These are phyloP conservation scores for Xylariaceae sp. DNA, from an alignment of 2,329 filamentous ascomycete genomes.

Conservation along the genomic window DNA sequence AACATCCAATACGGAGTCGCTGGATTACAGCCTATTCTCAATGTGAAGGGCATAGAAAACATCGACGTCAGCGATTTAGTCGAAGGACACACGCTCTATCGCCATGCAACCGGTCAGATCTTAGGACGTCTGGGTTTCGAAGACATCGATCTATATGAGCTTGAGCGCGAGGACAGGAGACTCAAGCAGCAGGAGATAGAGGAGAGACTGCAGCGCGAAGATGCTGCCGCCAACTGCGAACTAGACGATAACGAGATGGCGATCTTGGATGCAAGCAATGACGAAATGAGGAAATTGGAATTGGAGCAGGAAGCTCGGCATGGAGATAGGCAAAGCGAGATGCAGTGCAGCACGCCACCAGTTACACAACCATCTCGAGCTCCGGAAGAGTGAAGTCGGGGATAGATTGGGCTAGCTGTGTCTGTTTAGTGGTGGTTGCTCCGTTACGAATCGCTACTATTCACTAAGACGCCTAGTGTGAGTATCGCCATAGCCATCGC, in stretches of 20 bases:
- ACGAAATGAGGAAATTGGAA: conserved; percentile 19
- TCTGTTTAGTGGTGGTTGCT: too few species aligned
- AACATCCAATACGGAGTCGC: conserved; percentile 80
- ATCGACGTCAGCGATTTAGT: conserved; percentile 62
- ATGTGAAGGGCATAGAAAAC: conserved; percentile 62
- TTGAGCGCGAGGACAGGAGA: conserved; percentile 24
- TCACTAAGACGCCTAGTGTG: too few species aligned
- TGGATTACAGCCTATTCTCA: conserved; percentile 68
- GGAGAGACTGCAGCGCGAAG: conserved; percentile 24
- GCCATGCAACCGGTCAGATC: conserved; percentile 61
- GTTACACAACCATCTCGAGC: background rate
- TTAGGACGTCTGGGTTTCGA: conserved; percentile 65
- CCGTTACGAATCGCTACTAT: too few species aligned
- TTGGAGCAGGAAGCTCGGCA: conserved; percentile 19
- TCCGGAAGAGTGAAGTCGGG: too few species aligned
- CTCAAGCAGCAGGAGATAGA: conserved; percentile 27
- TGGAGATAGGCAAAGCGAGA: conserved; percentile 5
- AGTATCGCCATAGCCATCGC: too few species aligned
- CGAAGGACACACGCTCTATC: conserved; percentile 66
- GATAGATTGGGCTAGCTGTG: too few species aligned
- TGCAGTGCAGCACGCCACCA: background rate
- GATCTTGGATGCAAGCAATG: conserved; percentile 11
- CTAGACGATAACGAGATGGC: conserved; percentile 3
- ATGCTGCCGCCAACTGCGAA: conserved; percentile 17
- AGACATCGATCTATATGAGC: conserved; percentile 49